Percentiles rank a stretch among this genome's conserved stretches.
These are phyloP conservation scores for Colletotrichum sp. DNA, from an alignment of 2,329 filamentous ascomycete genomes.

Conservation along the genomic window DNA sequence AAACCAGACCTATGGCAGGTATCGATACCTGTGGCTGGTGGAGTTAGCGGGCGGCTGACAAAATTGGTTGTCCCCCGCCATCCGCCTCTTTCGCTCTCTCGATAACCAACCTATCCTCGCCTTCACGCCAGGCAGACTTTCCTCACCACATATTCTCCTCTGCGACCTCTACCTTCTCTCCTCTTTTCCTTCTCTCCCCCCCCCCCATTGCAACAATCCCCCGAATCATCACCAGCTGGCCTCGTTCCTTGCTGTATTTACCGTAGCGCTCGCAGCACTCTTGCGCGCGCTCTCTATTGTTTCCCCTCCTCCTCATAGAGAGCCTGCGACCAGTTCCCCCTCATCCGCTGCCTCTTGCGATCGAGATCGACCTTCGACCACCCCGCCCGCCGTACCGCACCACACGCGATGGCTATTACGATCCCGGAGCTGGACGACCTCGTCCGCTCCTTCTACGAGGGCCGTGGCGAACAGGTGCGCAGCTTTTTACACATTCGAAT, in stretches of 20 bases:
- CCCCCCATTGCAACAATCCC: not conserved
- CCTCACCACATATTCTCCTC: constrained; percentile 1
- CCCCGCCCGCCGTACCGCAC: constrained; percentile 33
- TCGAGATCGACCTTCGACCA: constrained; percentile 27
- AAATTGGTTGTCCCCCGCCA: constrained; percentile 25
- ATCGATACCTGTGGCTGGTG: constrained; percentile 23
- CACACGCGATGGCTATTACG: constrained; percentile 66
- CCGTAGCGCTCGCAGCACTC: not conserved
- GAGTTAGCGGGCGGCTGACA: constrained; percentile 24
- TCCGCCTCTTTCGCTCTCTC: constrained; percentile 20
- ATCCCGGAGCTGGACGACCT: constrained; percentile 96
- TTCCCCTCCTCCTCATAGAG: constrained; percentile 24
- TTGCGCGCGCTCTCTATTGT: constrained; percentile 24
- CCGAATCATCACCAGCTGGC: not conserved
- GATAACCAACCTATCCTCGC: constrained; percentile 18
- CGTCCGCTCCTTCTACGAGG: constrained; percentile 97
- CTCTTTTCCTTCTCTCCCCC: not conserved
- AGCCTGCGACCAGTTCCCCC: constrained; percentile 14
- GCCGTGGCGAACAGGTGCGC: constrained; percentile 87
- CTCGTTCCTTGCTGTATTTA: not conserved
- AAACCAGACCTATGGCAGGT: constrained; percentile 8
- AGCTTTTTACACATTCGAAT: constrained; percentile 1
- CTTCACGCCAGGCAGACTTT: constrained; percentile 18
- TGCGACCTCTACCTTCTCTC: not conserved
- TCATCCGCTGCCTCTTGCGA: constrained; percentile 19